Base-by-base conservation (phyloP, 2,329 filamentous ascomycete species). In the Colletotrichum navitas region DNA sequence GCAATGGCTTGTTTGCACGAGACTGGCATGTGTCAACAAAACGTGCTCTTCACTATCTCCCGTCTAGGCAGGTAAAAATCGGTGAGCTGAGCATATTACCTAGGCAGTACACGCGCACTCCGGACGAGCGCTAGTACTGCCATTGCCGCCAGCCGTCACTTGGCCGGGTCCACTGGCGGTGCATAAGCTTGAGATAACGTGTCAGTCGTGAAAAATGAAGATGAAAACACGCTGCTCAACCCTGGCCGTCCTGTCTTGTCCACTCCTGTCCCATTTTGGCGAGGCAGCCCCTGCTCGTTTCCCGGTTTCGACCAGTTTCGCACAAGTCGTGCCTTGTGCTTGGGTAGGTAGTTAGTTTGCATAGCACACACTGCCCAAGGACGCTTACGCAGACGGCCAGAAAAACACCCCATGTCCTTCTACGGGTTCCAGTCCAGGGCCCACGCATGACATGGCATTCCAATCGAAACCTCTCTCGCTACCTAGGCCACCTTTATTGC, bases 221-320 rank as follows among this genome's bases (percentile, higher is more conserved):
- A 56, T 12, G 36, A 36, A 14, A 14, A n/a, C n/a, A 39, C 34
- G 12, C 54, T 64, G 52, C 56, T 24, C 51, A 34, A 26, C 32
- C 18, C 43, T 21, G 34, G 36, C 39, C 32, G 67, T 47, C 55
- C 54, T 39, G 36, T 39, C 11, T 3, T 14, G 39, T 41, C 39
- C 41, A 3, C 14, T 41, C 41, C 6, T 63, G 66, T 71, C 52
- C 65, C 54, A 32, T 68, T 68, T 49, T 5, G 59, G 68, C 39
- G 36, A 60, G 54, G 32, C 29, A 54, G 32, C 24, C 65, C 69
- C 64, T 63, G 65, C 41, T 55, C 49, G 43, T 43, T 68, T 72
- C 65, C 65, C 32, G 65, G 69, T 68, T 68, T 64, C 54, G 65
- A 63, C 69, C 65, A 64, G 59, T 72, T 72, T 69, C 54, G 65